phyloP scores from a whole-genome alignment of 106 monocot genomes.

The Phalaenopsis equestris region DNA sequence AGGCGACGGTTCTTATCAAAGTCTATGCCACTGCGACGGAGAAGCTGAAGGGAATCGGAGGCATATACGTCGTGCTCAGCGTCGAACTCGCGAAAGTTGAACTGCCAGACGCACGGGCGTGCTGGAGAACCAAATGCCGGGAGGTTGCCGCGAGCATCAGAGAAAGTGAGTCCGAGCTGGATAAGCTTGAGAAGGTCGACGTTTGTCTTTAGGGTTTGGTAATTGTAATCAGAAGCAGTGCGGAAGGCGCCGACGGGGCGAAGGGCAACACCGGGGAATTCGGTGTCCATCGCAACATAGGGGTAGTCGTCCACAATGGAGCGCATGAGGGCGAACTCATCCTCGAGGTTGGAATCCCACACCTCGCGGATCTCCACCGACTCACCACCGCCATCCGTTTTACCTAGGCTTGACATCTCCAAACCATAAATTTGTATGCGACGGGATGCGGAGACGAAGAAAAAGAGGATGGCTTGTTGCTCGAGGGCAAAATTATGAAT shows the following conservation, averaged over 20 bases:
- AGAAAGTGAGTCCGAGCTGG: constrained; percentile 19
- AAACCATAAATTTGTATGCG: neutral
- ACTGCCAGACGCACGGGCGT: constrained; percentile 16
- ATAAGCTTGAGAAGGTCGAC: constrained; percentile 18
- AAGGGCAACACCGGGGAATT: constrained; percentile 8
- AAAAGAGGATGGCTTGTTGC: neutral
- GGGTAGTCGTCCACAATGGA: constrained; percentile 13
- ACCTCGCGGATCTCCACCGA: constrained; percentile 12
- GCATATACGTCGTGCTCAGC: constrained; percentile 3
- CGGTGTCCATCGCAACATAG: constrained; percentile 14
- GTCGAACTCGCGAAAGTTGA: constrained; percentile 21
- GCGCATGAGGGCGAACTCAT: constrained; percentile 11
- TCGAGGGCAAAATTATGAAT: too few species aligned
- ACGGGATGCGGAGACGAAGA: neutral
- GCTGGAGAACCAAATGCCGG: neutral
- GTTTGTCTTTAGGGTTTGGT: constrained; percentile 13
- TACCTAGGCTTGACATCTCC: neutral
- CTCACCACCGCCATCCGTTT: neutral
- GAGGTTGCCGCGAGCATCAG: neutral
- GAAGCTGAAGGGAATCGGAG: constrained; percentile 13
- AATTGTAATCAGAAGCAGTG: constrained; percentile 5
- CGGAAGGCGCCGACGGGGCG: constrained; percentile 13
- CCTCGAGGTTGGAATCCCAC: constrained; percentile 13
- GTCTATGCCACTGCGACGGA: constrained; percentile 12
- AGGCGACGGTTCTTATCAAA: constrained; percentile 6